Base-by-base conservation (phyloP, 2,329 filamentous ascomycete genomes). In the Pseudocercospora ulei region DNA sequence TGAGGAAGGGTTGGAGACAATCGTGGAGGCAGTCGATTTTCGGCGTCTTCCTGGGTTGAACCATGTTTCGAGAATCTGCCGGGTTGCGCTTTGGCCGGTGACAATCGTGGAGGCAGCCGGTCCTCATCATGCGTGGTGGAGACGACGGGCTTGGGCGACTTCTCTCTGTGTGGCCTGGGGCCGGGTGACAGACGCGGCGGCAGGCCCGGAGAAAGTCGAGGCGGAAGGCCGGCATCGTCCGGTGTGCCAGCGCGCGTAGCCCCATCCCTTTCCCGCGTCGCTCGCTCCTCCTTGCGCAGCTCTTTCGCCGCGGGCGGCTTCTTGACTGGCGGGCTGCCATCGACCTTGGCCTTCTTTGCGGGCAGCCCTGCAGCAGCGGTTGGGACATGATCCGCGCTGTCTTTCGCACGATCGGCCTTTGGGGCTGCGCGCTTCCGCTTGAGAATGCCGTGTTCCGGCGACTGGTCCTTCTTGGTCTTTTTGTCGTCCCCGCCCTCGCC, bases 1-100 rank as follows among this genome's bases (percentile, higher is more conserved):
- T 69, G 63, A 4, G 73, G 73, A 3, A 77, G 61, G 8, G 70
- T 73, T 3, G 73, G 72, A 3, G 73, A 76, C n/a, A 76, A 58
- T 22, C 75, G 63, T 6, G 65, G 63, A 7, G 73, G 73, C 11
- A 75, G 56, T 4, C 61, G 18, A 62, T 46, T 9, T 60, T 45
- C 28, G 41, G 20, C 17, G 12, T 25, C 26, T 12, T 27, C 22
- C 8, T n/a, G 18, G 19, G 17, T 3, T 20, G 17, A 7, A 5
- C 11, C 11, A 11, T 13, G 30, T 19, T 33, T 6, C 3, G 16
- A 30, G n/a, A 7, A 17, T 9, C 11, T 30, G 9, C 19, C 28
- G 3, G 28, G 17, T 8, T 42, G 44, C n/a, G 45, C 45, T n/a
- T 49, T 38, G 14, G 29, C 28, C 18, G 47, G 47, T 31, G 49